Evolutionary conservation across 805 yeast genomes (phyloP), one percentile per base, ranked within the genome.

Genomic region (Candida silvicultrix): DNA sequence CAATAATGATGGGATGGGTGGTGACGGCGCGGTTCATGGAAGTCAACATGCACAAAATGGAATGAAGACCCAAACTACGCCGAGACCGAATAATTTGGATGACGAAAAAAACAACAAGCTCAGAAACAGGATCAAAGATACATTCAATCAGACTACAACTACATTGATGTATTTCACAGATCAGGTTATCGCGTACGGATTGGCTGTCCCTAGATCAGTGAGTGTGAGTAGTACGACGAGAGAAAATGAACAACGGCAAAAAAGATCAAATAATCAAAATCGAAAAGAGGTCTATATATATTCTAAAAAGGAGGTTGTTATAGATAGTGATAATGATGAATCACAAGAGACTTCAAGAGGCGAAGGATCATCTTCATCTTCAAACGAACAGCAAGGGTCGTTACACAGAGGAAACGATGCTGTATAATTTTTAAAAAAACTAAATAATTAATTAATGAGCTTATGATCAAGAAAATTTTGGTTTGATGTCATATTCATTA

Each of bases 121-220:
- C 14, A 48, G 51, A 1, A 36, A 32, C 15, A 52, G 44, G 41
- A 21, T 63, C 34, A 58, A 49, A 44, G 55, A 56, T 15, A 54
- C 62, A 12, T 28, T 68, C 9, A 48, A 40, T 5, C 51, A 51
- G 11, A 62, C 75, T 0, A 66, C 70, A n/a, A 62, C 66, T 25
- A 64, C 68, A 2, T 56, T 79, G 37, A 52, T 73, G 34, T 63
- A 66, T 47, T 60, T 74, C 42, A 75, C 84, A 1, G 84, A 79
- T 58, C 70, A 69, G 34, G 66, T 78, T 16, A 77, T 80, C 43
- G 76, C 78, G 14, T 75, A 77, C 41, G 81, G 81, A n/a, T 63
- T 80, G 52, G 80, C 81, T 5, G 72, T 75, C 5, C 80, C 83
- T 1, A 58, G 80, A 41, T 74, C 83, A 0, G 71, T 74, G 44